A percentile compares a stretch with the other conserved stretches of the same genome.
phyloP scores from a whole-genome alignment of 1,284 basidiomycete genomes.

The Cryptococcus neoformans region DNA sequence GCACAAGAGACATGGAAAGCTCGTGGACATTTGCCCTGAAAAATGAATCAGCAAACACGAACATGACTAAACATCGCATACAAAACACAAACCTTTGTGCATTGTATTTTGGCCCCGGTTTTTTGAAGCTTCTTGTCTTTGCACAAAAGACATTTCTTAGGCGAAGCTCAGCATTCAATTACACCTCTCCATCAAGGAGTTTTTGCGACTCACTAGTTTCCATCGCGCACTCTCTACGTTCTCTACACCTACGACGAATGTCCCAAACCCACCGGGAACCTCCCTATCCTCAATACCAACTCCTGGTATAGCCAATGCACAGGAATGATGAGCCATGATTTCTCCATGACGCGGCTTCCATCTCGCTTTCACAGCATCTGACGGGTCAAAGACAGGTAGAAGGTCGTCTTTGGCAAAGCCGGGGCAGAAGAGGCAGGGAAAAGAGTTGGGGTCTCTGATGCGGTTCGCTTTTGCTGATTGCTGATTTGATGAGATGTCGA shows the following conservation, averaged over 20 bases:
- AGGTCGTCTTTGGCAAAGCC: constrained; percentile 59
- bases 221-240: constrained; percentile 83
- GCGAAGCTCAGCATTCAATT: background rate
- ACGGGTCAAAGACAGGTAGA: constrained; percentile 55
- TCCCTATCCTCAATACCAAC: constrained; percentile 69
- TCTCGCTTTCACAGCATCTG: constrained; percentile 17
- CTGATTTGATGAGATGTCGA: background rate
- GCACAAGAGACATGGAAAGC: constrained; percentile 95
- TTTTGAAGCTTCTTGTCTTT: constrained; percentile 62
- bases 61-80: too few relatives aligned
- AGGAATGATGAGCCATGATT: constrained; percentile 61
- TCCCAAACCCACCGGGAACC: constrained; percentile 41
- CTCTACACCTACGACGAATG: constrained; percentile 69
- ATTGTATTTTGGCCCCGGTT: constrained; percentile 90
- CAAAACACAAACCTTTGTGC: constrained; percentile 61
- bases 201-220: constrained; percentile 65
- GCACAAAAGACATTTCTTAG: constrained; percentile 86
- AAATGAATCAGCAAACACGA: background rate
- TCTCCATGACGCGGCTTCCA: constrained; percentile 17
- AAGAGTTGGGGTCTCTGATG: constrained; percentile 42
- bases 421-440: constrained; percentile 77
- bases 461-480: constrained; percentile 2
- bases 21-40: constrained; percentile 72
- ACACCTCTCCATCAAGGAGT: constrained; percentile 1
- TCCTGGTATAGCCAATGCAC: constrained; percentile 76